A percentile compares a stretch with the other conserved stretches of the same genome.
These are phyloP conservation scores for Jimgerdemannia flammicorona DNA, from an alignment of 192 early-diverging fungal species.

Conservation along the genomic window DNA sequence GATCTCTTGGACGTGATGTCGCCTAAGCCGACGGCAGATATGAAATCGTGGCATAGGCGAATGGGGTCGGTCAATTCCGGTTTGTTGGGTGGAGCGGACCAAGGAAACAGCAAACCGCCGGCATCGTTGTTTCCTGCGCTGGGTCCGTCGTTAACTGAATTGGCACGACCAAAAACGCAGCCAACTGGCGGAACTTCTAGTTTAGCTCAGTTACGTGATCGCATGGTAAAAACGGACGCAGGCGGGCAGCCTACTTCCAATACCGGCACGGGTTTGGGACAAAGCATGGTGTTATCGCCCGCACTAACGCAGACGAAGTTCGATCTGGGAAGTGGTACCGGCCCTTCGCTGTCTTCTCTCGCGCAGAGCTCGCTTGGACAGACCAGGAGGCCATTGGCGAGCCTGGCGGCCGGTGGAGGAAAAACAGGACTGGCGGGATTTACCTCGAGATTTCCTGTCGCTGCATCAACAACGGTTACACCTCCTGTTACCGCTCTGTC, in stretches of 20 bases:
- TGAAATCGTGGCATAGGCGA: background rate
- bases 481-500: background rate
- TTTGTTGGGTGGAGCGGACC: conserved; percentile 17
- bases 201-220: background rate
- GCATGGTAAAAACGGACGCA: background rate
- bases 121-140: background rate
- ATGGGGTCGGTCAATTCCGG: background rate
- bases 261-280: background rate
- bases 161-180: conserved; percentile 4
- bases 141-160: conserved; percentile 6
- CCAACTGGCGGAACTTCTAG: background rate
- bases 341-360: background rate
- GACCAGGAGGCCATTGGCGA: background rate
- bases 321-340: background rate
- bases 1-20: background rate
- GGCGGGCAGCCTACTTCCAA: background rate
- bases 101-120: background rate
- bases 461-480: background rate
- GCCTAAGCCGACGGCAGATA: background rate
- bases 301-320: background rate
- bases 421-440: background rate
- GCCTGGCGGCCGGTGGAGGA: background rate
- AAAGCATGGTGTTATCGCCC: background rate
- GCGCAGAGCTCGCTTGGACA: background rate
- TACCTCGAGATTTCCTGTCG: too few species aligned